Base-by-base conservation (phyloP, 148 eudicot species). In the Hydrangea macrophylla region DNA sequence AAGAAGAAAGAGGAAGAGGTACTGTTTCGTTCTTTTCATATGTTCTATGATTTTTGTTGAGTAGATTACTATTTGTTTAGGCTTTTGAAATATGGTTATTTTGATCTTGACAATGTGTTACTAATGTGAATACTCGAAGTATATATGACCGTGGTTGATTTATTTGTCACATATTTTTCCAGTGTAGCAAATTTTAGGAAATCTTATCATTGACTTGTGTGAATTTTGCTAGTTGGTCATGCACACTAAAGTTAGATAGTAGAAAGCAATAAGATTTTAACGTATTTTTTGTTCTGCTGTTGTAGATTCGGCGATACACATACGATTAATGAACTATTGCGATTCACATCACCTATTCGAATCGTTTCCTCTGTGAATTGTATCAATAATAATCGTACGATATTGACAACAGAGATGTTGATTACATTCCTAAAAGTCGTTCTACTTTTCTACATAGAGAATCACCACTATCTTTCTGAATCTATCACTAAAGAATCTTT, bases 1-100 rank as follows among this genome's bases (percentile, higher is more conserved):
- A 92, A 92, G 85, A 84, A 82, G 70, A 83, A 71, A 53, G 95
- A 85, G 64, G 95, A 75, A 28, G 97, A 88, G 90, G 91, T 84
- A 86, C 40, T 51, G 24, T 7, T 42, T 63, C 55, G 6, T 55
- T n/a, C 62, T n/a, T n/a, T n/a, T n/a, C n/a, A n/a, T n/a, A n/a
- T n/a, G n/a, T n/a, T n/a, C n/a, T n/a, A n/a, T n/a, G n/a, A n/a
- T n/a, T n/a, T n/a, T n/a, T n/a, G n/a, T n/a, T n/a, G n/a, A n/a
- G n/a, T n/a, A n/a, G n/a, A n/a, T n/a, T n/a, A n/a, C n/a, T n/a
- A n/a, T n/a, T n/a, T n/a, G n/a, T n/a, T n/a, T n/a, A n/a, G n/a
- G n/a, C n/a, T n/a, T n/a, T n/a, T n/a, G n/a, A n/a, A n/a, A n/a
- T n/a, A n/a, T n/a, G n/a, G n/a, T n/a, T n/a, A n/a, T n/a, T n/a